Evolutionary conservation across 495 filamentous ascomycete species (phyloP).

Genomic region (Xylaria telfairii): DNA sequence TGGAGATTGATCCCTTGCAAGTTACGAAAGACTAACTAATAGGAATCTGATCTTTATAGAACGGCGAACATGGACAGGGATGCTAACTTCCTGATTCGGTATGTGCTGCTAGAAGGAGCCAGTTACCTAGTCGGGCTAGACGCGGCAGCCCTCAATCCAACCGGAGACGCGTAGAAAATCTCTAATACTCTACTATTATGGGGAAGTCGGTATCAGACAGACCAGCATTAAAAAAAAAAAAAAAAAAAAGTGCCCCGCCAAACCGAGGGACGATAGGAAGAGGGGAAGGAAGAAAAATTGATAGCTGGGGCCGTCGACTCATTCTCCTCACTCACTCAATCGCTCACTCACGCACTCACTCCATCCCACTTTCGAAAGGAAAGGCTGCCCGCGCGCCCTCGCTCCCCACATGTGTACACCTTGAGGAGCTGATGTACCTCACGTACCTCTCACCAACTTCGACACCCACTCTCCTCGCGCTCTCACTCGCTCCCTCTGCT

Average conservation of each 20-base stretch:
- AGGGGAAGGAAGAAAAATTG: conserved; percentile 13
- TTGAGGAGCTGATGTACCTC: background rate
- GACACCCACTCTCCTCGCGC: conserved; percentile 14
- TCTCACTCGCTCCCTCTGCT: conserved; percentile 13
- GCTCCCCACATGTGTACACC: conserved; percentile 4
- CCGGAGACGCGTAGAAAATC: conserved; percentile 11
- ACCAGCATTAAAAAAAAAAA: conserved; percentile 11
- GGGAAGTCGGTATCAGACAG: background rate
- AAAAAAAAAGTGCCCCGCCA: conserved; percentile 20
- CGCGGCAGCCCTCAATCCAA: background rate
- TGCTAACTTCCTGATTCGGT: conserved; percentile 26
- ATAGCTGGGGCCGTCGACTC: conserved; percentile 8
- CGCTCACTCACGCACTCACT: background rate
- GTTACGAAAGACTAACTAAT: background rate
- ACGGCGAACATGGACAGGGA: conserved; percentile 14
- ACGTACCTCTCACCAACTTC: conserved; percentile 16
- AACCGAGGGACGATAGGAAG: conserved; percentile 11
- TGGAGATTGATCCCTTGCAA: background rate
- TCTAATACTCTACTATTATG: conserved; percentile 1
- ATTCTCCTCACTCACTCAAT: conserved; percentile 1
- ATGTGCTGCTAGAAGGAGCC: conserved; percentile 5
- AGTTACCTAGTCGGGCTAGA: conserved; percentile 9
- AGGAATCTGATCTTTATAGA: conserved; percentile 6
- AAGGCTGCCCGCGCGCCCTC: conserved; percentile 12
- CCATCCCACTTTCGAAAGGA: conserved; percentile 15